Evolutionary conservation across 805 yeast genomes (phyloP).

Genomic region (Yarrowia sp.): DNA sequence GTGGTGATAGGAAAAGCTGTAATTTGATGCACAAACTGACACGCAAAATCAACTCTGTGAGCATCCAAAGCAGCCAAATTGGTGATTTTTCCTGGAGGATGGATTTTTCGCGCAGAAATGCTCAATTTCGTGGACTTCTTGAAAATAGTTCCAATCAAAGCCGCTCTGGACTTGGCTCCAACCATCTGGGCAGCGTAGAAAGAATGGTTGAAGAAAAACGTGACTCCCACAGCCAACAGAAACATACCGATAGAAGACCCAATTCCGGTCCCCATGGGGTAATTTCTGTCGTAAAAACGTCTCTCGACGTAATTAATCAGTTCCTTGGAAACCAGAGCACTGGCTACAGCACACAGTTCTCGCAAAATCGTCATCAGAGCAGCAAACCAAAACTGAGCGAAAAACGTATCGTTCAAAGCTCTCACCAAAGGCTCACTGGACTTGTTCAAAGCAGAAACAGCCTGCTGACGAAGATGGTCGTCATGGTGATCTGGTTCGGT

Average conservation of each 20-base stretch:
- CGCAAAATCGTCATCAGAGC: slow-evolving; percentile 33
- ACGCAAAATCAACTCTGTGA: slow-evolving; percentile 66
- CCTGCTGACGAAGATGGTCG: not conserved
- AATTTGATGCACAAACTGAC: slow-evolving; percentile 58
- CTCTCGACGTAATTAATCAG: slow-evolving; percentile 62
- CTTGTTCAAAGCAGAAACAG: slow-evolving; percentile 27
- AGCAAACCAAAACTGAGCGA: slow-evolving; percentile 35
- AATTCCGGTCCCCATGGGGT: slow-evolving; percentile 52
- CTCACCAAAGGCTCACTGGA: slow-evolving; percentile 30
- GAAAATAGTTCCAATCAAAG: slow-evolving; percentile 60
- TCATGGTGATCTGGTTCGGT: not conserved
- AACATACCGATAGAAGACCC: slow-evolving; percentile 72
- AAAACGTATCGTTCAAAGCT: slow-evolving; percentile 40
- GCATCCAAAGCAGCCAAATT: slow-evolving; percentile 69
- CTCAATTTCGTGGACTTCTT: slow-evolving; percentile 59
- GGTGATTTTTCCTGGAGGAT: slow-evolving; percentile 63
- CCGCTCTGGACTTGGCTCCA: slow-evolving; percentile 68
- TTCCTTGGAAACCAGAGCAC: slow-evolving; percentile 61
- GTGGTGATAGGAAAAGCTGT: slow-evolving; percentile 64
- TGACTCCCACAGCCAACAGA: slow-evolving; percentile 48
- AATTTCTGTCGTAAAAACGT: slow-evolving; percentile 44
- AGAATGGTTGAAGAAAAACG: slow-evolving; percentile 54
- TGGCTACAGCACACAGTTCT: slow-evolving; percentile 44
- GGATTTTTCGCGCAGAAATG: slow-evolving; percentile 50
- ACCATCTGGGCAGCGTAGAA: slow-evolving; percentile 55